Percentiles rank a stretch among this genome's conserved stretches.
phyloP scores from a whole-genome alignment of 148 eudicot genomes.

The Chenopodium quinoa region DNA sequence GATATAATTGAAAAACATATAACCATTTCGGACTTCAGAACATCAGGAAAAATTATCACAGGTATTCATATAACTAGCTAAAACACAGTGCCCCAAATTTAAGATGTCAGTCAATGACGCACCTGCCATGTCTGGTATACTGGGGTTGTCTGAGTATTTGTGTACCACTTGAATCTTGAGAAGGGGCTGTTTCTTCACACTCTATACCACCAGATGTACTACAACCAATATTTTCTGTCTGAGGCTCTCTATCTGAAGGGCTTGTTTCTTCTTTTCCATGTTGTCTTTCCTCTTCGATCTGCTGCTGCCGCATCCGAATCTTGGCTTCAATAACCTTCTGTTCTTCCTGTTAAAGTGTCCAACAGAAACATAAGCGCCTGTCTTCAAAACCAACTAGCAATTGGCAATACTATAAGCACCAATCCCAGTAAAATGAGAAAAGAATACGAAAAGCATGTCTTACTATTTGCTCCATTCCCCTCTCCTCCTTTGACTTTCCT shows the following conservation, averaged over 20 bases:
- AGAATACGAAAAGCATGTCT: conserved; percentile 23
- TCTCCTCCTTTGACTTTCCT: conserved; percentile 87
- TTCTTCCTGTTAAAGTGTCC: conserved; percentile 57
- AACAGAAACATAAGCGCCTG: conserved; percentile 9
- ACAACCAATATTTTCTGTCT: conserved; percentile 45
- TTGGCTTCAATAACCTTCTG: conserved; percentile 98
- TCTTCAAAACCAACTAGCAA: background rate
- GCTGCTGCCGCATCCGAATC: conserved; percentile 91
- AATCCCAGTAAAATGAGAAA: background rate
- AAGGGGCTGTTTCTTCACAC: conserved; percentile 51
- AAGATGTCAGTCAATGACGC: conserved; percentile 13
- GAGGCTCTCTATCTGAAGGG: conserved; percentile 44
- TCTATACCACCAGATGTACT: conserved; percentile 62
- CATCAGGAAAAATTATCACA: background rate
- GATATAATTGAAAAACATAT: no score
- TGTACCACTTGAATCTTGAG: conserved; percentile 40
- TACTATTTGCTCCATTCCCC: conserved; percentile 92
- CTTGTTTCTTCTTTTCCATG: conserved; percentile 46
- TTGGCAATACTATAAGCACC: conserved; percentile 2
- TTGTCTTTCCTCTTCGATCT: conserved; percentile 66
- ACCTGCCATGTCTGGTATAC: conserved; percentile 69
- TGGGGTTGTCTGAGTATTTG: conserved; percentile 46
- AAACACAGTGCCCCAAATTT: background rate
- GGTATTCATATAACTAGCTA: background rate
- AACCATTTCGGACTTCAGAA: background rate